phyloP scores from a whole-genome alignment of 257 asterid species.

The Jasminum sambac region DNA sequence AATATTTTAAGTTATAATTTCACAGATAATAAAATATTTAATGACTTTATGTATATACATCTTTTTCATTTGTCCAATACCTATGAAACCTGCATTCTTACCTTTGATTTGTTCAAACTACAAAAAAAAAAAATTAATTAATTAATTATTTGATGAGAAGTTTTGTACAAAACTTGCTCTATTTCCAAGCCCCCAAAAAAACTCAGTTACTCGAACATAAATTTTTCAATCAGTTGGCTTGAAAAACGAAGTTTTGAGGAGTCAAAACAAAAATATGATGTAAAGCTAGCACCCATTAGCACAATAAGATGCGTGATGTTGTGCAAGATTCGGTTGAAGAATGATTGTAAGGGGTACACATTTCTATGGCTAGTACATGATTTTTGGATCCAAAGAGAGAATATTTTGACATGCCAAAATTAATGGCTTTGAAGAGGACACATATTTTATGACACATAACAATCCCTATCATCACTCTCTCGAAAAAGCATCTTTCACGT shows the following conservation, averaged over 20 bases:
- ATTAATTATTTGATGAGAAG: too few species aligned
- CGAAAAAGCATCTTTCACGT: slow-evolving; percentile 61
- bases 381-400: slow-evolving; percentile 37
- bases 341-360: slow-evolving; percentile 28
- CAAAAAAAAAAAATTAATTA: too few species aligned
- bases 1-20: background rate
- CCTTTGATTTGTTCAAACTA: too few species aligned
- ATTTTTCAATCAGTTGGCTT: background rate
- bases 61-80: too few species aligned
- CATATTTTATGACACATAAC: slow-evolving; percentile 18
- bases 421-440: slow-evolving; percentile 34
- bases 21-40: background rate
- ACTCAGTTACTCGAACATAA: too few species aligned
- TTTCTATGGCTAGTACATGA: slow-evolving; percentile 6
- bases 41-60: background rate
- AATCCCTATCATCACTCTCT: slow-evolving; percentile 32
- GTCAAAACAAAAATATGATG: background rate
- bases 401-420: slow-evolving; percentile 35
- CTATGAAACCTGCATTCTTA: too few species aligned
- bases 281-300: background rate
- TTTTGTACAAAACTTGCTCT: too few species aligned
- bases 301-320: slow-evolving; percentile 1
- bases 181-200: too few species aligned
- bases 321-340: slow-evolving; percentile 32
- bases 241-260: background rate